Base-by-base conservation (phyloP, 768 basidiomycete genomes). In the Amyloporia xantha region DNA sequence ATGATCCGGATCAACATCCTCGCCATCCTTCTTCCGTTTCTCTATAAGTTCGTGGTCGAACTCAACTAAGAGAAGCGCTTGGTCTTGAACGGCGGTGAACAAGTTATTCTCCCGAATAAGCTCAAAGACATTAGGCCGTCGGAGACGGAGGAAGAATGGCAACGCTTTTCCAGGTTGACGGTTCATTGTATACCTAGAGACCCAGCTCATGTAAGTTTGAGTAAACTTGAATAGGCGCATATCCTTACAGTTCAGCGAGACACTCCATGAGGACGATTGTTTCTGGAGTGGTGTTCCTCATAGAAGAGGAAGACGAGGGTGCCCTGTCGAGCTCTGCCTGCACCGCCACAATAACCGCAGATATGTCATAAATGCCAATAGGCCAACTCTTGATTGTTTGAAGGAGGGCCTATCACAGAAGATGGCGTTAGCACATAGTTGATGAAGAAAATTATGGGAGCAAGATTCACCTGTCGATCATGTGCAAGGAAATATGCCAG, bases 161-260 rank as follows among this genome's bases (percentile, higher is more conserved):
- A 99, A 71, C 0, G 96, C 96, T 68, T 95, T 94, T 19, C 89
- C 93, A 2, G 90, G 91, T 69, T 98, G 96, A 2, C 90, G 82
- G 56, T 94, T 93, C 17, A 80, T 73, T 28, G 81, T 82, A 64
- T 91, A 92, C 43, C 93, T 94, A 54, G n/a, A 48, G n/a, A n/a
- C 20, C 5, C n/a, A 28, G 11, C 28, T 1, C 28, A 20, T 26
- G 35, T 30, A 11, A 15, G 27, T 41, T 7, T 25, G 12, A 51
- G 25, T 11, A 23, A 43, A n/a, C n/a, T n/a, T n/a, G 38, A 44
- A 40, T 25, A 40, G 41, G 38, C 11, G 38, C 3, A 6, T 36
- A 28, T 7, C 66, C 77, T 55, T 58, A 92, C 87, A 98, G 70
- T 59, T 98, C 95, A 0, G 90, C 91, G 20, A 98, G 68, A 63